These are phyloP conservation scores for Trichoderma cornu-damae DNA, from an alignment of 2,329 filamentous ascomycete genomes.

Conservation along the genomic window DNA sequence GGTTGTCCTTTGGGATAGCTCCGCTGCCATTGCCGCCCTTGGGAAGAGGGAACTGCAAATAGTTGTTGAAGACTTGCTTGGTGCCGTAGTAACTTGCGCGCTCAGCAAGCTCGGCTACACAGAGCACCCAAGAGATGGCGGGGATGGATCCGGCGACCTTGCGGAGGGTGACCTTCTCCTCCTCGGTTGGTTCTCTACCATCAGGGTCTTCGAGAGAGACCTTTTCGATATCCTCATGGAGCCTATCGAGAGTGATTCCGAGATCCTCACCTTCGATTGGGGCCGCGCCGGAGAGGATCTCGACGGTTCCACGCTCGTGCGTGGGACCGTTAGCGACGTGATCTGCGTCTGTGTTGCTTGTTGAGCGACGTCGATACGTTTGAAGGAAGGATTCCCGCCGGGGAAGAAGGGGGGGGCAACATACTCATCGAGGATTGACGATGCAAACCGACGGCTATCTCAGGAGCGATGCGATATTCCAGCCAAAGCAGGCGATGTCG, in stretches of 20 bases:
- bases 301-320: slow-evolving; percentile 8
- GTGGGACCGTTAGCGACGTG: slow-evolving; percentile 12
- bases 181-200: slow-evolving; percentile 12
- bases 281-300: slow-evolving; percentile 11
- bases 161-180: slow-evolving; percentile 10
- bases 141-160: slow-evolving; percentile 16
- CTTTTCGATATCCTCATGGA: slow-evolving; percentile 4
- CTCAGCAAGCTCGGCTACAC: slow-evolving; percentile 15
- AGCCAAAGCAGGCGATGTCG: neutral
- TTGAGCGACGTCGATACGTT: neutral
- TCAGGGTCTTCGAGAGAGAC: neutral
- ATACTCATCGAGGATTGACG: slow-evolving; percentile 2
- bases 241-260: neutral
- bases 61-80: slow-evolving; percentile 16
- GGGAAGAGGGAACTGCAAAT: slow-evolving; percentile 19
- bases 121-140: slow-evolving; percentile 17
- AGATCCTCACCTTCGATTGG: slow-evolving; percentile 10
- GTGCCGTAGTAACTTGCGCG: slow-evolving; percentile 18
- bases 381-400: no score
- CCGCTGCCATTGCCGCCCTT: slow-evolving; percentile 12
- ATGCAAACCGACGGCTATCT: neutral
- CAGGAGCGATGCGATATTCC: neutral
- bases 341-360: slow-evolving; percentile 3
- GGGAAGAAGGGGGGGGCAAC: no score
- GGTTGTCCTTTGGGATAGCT: slow-evolving; percentile 16